phyloP scores from a whole-genome alignment of 306 rosid species.

The Crotalaria pallida region DNA sequence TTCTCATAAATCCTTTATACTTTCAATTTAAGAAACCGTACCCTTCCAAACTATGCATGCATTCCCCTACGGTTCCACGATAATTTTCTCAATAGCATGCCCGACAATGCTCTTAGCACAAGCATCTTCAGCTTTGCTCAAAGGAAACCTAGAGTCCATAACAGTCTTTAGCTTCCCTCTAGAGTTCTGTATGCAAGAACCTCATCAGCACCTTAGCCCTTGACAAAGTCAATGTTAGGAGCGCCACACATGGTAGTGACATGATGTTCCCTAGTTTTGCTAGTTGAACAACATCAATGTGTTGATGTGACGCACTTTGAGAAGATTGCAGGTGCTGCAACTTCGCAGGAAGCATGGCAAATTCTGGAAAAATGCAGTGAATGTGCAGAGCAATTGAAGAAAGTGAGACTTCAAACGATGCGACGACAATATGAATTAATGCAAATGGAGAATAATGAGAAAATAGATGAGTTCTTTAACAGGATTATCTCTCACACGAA shows the following conservation, averaged over 20 bases:
- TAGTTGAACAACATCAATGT: constrained; percentile 61
- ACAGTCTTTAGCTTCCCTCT: constrained; percentile 50
- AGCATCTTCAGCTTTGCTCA: constrained; percentile 70
- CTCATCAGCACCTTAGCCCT: constrained; percentile 68
- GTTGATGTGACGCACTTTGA: no score
- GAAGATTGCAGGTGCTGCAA: no score
- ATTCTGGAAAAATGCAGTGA: no score
- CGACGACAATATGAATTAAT: no score
- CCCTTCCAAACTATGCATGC: constrained; percentile 11
- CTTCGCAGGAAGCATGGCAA: no score
- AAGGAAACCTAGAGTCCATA: constrained; percentile 46
- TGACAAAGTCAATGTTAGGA: constrained; percentile 52
- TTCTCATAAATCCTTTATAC: no score
- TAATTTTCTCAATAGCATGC: constrained; percentile 61
- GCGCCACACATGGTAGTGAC: constrained; percentile 75
- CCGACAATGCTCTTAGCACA: constrained; percentile 71
- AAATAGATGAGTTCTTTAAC: no score
- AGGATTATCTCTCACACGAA: no score
- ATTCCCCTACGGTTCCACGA: constrained; percentile 54
- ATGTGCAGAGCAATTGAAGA: no score
- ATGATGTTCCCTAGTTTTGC: constrained; percentile 58
- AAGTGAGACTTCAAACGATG: no score
- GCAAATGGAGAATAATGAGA: no score
- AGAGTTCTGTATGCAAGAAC: constrained; percentile 64
- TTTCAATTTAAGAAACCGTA: no score